Percentiles rank a stretch among this genome's conserved stretches.
These are phyloP conservation scores for Fomitopsis pinicola DNA, from an alignment of 1,284 basidiomycete genomes.

Conservation along the genomic window DNA sequence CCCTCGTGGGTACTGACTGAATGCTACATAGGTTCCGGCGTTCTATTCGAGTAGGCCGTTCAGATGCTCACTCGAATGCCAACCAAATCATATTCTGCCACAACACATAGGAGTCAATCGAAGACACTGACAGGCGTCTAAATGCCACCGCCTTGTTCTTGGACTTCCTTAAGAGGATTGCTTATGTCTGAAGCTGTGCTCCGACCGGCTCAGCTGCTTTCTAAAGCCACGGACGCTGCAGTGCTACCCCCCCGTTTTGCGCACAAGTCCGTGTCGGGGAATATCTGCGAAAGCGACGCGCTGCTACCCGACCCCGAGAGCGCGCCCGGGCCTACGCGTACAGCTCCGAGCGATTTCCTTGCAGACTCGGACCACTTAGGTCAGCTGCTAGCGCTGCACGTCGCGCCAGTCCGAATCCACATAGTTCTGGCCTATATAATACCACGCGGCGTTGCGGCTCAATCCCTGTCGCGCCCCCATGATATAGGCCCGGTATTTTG, in stretches of 20 bases:
- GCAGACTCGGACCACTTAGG: neutral
- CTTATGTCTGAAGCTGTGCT: neutral
- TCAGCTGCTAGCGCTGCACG: neutral
- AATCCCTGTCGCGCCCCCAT: neutral
- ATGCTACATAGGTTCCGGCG: too few relatives aligned
- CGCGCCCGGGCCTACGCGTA: neutral
- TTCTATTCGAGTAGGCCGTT: too few relatives aligned
- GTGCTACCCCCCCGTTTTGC: neutral
- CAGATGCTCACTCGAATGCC: too few relatives aligned
- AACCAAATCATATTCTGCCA: too few relatives aligned
- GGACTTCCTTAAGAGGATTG: neutral
- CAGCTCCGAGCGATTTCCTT: neutral
- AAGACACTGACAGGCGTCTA: neutral
- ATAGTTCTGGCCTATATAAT: neutral
- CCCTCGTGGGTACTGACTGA: too few relatives aligned
- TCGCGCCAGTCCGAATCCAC: neutral
- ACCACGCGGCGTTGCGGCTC: neutral
- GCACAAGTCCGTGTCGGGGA: neutral
- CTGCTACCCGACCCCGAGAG: neutral
- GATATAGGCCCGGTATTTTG: conserved; percentile 30
- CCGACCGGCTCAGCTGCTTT: neutral
- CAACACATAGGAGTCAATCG: too few relatives aligned
- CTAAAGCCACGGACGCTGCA: neutral
- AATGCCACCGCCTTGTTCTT: neutral
- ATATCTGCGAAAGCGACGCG: neutral